These are phyloP conservation scores for Perkinsus chesapeaki DNA, from an alignment of 169 alveolate genomes.

Conservation along the genomic window DNA sequence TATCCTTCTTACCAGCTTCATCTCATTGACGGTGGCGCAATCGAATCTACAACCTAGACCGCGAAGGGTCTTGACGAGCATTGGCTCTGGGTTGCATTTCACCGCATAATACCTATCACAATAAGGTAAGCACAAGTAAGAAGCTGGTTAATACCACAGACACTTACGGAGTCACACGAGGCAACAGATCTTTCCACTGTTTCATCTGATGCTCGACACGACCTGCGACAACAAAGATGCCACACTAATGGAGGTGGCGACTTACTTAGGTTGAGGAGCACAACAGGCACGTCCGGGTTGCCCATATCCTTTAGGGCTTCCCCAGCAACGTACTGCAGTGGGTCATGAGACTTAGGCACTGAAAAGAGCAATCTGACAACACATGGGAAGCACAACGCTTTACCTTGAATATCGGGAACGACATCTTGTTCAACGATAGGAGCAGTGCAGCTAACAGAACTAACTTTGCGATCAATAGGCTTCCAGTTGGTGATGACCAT, in stretches of 20 bases:
- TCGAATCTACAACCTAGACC: constrained; percentile 22
- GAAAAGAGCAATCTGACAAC: background rate
- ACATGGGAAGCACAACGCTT: background rate
- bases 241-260: background rate
- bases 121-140: background rate
- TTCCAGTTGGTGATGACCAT: background rate
- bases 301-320: background rate
- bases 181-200: background rate
- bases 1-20: constrained; percentile 5
- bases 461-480: background rate
- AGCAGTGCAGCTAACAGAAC: background rate
- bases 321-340: background rate
- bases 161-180: background rate
- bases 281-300: background rate
- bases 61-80: constrained; percentile 14
- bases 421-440: background rate
- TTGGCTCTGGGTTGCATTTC: constrained; percentile 39
- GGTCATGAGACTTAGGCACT: background rate
- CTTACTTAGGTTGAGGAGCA: background rate
- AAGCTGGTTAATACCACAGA: background rate
- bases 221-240: background rate
- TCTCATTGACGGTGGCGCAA: constrained; percentile 32
- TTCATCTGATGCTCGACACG: background rate
- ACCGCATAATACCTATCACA: constrained; percentile 24
- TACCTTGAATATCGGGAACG: background rate